Evolutionary conservation across 345 rosid species (phyloP), one percentile per base, ranked within the genome.

Genomic region (Lepidium didymum): DNA sequence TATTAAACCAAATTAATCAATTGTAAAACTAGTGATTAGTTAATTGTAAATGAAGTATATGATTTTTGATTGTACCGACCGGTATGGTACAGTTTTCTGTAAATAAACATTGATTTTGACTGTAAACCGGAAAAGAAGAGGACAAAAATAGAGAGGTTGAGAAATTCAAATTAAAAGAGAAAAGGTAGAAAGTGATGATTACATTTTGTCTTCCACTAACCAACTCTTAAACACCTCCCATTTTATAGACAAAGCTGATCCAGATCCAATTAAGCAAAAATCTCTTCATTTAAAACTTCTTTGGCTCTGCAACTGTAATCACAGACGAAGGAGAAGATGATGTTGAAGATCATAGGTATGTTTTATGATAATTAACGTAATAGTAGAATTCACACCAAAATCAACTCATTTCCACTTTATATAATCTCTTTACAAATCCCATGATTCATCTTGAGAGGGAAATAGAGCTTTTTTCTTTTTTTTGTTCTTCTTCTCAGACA

Each of bases 191-290:
- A 61, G 73, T 68, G 66, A 75, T 68, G 75, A 75, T 75, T 75
- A 68, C 70, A 51, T 55, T 74, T 62, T 75, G 74, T 68, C 75
- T 75, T 64, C 78, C 78, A 68, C 78, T 75, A 68, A 68, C 64
- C 0, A 12, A 68, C 74, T 61, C 45, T 59, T 19, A 25, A 74
- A 44, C 69, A 11, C 23, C 16, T 55, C 41, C 23, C 54, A 27
- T 27, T 47, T 68, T 46, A 40, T 46, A 62, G 74, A 5, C 11
- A 52, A 55, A 62, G 25, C 46, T 62, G 59, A 68, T 61, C 38
- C 70, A 68, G 65, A 54, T 75, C 66, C 74, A 62, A 62, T 52
- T 67, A 54, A 27, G 57, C 3, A 29, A 9, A 37, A 52, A 7
- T 43, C 1, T 49, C 64, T 33, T 34, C 55, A 29, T 16, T 56